These are phyloP conservation scores for Tripidium arundinaceum DNA, from an alignment of 202 grass and related monocot species.

Conservation along the genomic window DNA sequence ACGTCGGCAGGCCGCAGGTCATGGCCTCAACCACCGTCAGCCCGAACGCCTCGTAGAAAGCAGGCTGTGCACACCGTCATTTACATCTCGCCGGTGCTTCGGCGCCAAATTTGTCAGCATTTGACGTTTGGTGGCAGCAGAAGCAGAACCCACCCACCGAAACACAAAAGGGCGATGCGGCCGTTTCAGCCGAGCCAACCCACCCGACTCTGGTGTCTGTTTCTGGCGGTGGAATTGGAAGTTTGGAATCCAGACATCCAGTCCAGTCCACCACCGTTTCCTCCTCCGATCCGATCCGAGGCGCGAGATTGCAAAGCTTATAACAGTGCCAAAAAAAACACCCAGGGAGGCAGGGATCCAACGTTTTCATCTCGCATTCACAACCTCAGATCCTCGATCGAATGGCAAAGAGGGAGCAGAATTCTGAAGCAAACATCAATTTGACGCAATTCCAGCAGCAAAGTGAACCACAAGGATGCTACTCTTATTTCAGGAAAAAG, in stretches of 20 bases:
- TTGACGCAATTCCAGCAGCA: background rate
- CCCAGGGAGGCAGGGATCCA: background rate
- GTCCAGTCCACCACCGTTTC: too few relatives aligned
- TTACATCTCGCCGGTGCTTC: background rate
- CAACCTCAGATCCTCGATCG: background rate
- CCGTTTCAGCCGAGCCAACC: too few relatives aligned
- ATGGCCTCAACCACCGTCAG: conserved; percentile 92
- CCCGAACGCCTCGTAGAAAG: conserved; percentile 94
- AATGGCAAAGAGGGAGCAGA: background rate
- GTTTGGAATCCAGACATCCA: too few relatives aligned
- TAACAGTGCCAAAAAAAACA: too few relatives aligned
- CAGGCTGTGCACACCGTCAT: conserved; percentile 54
- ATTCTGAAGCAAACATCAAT: background rate
- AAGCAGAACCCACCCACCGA: background rate
- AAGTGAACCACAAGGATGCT: background rate
- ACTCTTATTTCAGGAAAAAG: conserved; percentile 29
- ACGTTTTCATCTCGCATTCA: background rate
- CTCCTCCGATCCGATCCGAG: too few relatives aligned
- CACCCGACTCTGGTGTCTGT: too few relatives aligned
- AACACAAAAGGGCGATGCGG: background rate
- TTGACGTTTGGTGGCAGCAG: background rate
- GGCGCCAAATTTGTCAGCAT: background rate
- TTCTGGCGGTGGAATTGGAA: too few relatives aligned
- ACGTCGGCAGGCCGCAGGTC: conserved; percentile 86
- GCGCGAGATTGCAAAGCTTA: too few relatives aligned